These are phyloP conservation scores for Hordeum vulgare DNA, from an alignment of 176 grass and related monocot species.

Conservation along the genomic window DNA sequence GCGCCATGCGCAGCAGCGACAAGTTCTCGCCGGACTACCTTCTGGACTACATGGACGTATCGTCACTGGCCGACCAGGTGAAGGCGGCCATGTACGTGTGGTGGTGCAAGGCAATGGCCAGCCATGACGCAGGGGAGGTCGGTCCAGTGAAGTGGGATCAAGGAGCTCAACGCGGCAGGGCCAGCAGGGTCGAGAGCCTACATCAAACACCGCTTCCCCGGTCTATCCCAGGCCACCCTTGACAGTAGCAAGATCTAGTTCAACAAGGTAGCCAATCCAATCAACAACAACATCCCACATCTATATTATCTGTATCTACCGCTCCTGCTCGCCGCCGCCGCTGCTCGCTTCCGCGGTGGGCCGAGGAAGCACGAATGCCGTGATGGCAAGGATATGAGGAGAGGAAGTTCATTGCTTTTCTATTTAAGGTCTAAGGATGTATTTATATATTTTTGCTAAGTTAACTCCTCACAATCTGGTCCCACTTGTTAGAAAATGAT, in stretches of 20 bases:
- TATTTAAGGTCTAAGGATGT: too few relatives aligned
- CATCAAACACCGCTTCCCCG: conserved; percentile 80
- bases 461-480: too few relatives aligned
- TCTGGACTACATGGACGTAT: conserved; percentile 64
- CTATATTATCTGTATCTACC: background rate
- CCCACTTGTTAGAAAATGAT: too few relatives aligned
- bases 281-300: background rate
- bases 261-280: conserved; percentile 60
- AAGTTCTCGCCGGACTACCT: conserved; percentile 82
- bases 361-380: too few relatives aligned
- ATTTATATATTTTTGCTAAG: too few relatives aligned
- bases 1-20: conserved; percentile 43
- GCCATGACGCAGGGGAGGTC: conserved; percentile 35
- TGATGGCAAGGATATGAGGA: too few relatives aligned
- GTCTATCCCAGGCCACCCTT: conserved; percentile 83
- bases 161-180: conserved; percentile 62
- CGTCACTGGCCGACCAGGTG: conserved; percentile 71
- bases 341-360: too few relatives aligned
- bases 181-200: conserved; percentile 63
- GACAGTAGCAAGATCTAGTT: conserved; percentile 97
- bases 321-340: too few relatives aligned
- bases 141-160: conserved; percentile 70
- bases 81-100: conserved; percentile 98
- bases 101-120: conserved; percentile 67
- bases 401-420: too few relatives aligned